phyloP scores from a whole-genome alignment of 768 basidiomycete genomes.

The Serpula lacrymans region DNA sequence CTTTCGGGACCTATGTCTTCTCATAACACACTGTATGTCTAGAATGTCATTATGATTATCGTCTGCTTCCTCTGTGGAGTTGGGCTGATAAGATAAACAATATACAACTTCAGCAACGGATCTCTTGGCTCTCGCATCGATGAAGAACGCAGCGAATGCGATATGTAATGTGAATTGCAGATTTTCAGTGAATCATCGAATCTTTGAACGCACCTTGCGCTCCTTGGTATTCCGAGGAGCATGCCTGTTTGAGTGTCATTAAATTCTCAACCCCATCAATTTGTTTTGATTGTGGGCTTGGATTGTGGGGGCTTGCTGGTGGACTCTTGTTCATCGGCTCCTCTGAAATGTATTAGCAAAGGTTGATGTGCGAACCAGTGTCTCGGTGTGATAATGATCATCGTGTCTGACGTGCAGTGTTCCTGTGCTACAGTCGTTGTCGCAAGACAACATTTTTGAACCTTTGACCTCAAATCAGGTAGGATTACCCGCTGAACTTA shows the following conservation, averaged over 20 bases:
- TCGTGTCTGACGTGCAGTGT: slow-evolving; percentile 14
- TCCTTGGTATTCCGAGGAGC: slow-evolving; percentile 71
- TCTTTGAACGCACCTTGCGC: slow-evolving; percentile 82
- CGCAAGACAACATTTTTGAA: neutral
- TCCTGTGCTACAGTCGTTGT: neutral
- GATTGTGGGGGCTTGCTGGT: slow-evolving; percentile 40
- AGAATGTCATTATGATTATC: no score
- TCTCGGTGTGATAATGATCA: slow-evolving; percentile 54
- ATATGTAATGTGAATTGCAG: slow-evolving; percentile 84
- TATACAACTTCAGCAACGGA: slow-evolving; percentile 58
- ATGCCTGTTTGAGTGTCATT: slow-evolving; percentile 77
- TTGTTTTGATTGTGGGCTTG: slow-evolving; percentile 34
- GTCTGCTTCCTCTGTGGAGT: no score
- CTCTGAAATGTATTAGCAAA: no score
- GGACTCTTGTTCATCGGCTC: slow-evolving; percentile 24
- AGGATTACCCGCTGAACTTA: slow-evolving; percentile 85
- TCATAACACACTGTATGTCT: no score
- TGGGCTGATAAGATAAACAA: no score
- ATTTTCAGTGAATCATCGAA: slow-evolving; percentile 79
- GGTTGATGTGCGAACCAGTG: no score
- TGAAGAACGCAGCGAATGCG: slow-evolving; percentile 80
- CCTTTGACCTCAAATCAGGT: slow-evolving; percentile 74
- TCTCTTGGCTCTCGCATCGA: slow-evolving; percentile 79
- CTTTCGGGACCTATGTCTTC: no score
- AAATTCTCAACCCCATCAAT: slow-evolving; percentile 51